Evolutionary conservation across 1,139 yeast genomes (phyloP), one percentile per base, ranked within the genome.

Genomic region (Suhomyces kunorum): DNA sequence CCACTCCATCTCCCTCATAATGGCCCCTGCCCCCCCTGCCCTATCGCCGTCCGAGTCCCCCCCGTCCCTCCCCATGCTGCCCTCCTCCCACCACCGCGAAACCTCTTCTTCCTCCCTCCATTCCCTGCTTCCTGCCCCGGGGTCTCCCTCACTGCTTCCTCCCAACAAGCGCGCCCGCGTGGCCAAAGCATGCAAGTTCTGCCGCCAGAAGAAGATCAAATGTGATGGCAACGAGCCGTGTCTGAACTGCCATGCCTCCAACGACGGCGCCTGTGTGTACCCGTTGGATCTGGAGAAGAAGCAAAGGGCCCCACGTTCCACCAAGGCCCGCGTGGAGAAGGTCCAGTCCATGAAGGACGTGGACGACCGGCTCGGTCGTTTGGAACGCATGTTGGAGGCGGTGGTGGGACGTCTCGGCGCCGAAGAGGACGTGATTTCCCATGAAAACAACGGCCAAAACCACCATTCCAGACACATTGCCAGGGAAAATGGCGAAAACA

Each of bases 211-310:
- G 43, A 61, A 61, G 43, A 56, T 54, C 38, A 51, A 54, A 28
- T 61, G 66, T 40, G 59, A 60, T 28, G 64, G 64, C 7, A 39
- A 38, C 8, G 28, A 25, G 4, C 62, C 60, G 1, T 60, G 65
- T 27, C 30, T 45, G 30, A 53, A 58, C 44, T 60, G 65, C 26
- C 39, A 14, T 7, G 20, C 13, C 8, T 44, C 56, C 11, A 58
- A 54, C 20, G 56, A 55, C 19, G 27, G 52, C 1, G 42, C 48
- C 5, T 67, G 73, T 48, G 51, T 50, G 26, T 67, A 64, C 38
- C 56, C 55, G 12, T 64, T 62, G 33, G 51, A 59, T 28, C 54
- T 55, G 1, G 36, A 55, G 50, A 38, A 50, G 46, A 39, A 39
- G 19, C 16, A 37, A 19, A 29, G 34, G 11, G 40, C 31, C 26